A percentile compares a stretch with the other conserved stretches of the same genome.
phyloP scores from a whole-genome alignment of 371 early-diverging fungal genomes.

The Zopfochytrium polystomum region DNA sequence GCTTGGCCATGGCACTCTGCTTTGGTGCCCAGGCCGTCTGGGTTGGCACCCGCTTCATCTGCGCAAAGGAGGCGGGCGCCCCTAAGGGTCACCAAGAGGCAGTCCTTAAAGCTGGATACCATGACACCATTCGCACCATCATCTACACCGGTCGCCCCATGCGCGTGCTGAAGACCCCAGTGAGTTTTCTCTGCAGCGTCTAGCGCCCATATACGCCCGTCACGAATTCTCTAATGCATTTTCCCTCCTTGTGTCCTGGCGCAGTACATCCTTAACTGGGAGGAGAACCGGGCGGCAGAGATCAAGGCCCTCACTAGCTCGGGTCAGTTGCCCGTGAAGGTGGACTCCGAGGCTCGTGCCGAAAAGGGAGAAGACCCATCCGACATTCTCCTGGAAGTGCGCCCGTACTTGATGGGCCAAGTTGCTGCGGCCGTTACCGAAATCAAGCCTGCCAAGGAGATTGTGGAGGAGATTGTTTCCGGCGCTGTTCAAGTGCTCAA shows the following conservation, averaged over 20 bases:
- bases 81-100: conserved; percentile 40
- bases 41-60: conserved; percentile 45
- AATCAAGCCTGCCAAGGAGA: conserved; percentile 41
- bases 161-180: conserved; percentile 32
- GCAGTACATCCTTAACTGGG: conserved; percentile 35
- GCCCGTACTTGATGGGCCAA: conserved; percentile 37
- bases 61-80: conserved; percentile 41
- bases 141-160: conserved; percentile 45
- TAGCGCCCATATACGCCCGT: too few species aligned
- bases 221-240: conserved; percentile 1
- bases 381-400: conserved; percentile 23
- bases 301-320: conserved; percentile 26
- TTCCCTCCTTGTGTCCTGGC: not conserved
- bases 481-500: conserved; percentile 39
- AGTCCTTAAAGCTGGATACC: conserved; percentile 34
- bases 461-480: conserved; percentile 35
- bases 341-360: conserved; percentile 26
- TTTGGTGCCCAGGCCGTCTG: conserved; percentile 44
- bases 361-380: conserved; percentile 22
- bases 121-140: conserved; percentile 41
- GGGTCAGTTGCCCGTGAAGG: conserved; percentile 34
- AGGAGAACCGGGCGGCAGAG: conserved; percentile 29
- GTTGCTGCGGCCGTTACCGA: conserved; percentile 39
- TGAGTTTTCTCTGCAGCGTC: conserved; percentile 4
- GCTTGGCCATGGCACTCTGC: conserved; percentile 37